Evolutionary conservation across 441 rosid genomes (phyloP).

Genomic region (Flueggea neowawraea): DNA sequence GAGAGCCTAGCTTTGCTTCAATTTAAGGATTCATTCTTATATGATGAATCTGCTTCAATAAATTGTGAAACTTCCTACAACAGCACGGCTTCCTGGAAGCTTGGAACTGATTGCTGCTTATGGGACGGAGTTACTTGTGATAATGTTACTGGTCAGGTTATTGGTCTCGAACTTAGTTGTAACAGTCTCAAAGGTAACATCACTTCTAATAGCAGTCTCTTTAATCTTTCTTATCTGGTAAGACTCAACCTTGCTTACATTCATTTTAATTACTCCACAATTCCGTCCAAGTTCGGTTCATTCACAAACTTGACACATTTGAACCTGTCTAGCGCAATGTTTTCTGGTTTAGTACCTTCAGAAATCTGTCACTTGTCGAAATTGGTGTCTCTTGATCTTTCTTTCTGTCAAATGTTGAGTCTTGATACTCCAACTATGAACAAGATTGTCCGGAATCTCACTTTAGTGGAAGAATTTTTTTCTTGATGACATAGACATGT

Average conservation of each 20-base stretch:
- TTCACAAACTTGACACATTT: conserved; percentile 3
- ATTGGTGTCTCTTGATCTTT: conserved; percentile 7
- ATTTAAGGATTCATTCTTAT: conserved; percentile 4
- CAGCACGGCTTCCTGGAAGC: conserved; percentile 4
- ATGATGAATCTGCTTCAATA: conserved; percentile 7
- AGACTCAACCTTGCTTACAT: conserved; percentile 15
- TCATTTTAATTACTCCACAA: conserved; percentile 9
- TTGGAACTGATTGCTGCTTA: conserved; percentile 8
- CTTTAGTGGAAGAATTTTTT: not conserved
- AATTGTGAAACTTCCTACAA: not conserved
- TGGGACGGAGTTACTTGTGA: conserved; percentile 14
- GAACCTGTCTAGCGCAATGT: conserved; percentile 7
- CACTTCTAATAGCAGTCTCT: conserved; percentile 16
- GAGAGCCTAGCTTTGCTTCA: conserved; percentile 1
- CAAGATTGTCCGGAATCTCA: conserved; percentile 3
- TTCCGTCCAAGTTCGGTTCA: conserved; percentile 7
- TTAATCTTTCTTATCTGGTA: conserved; percentile 1
- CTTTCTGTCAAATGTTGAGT: not conserved
- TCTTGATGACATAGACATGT: conserved; percentile 13
- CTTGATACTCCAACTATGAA: not conserved
- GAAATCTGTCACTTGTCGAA: conserved; percentile 11
- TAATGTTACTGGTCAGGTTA: conserved; percentile 6
- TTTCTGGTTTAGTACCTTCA: conserved; percentile 12
- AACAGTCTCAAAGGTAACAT: conserved; percentile 18
- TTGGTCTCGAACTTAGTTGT: conserved; percentile 16